These are phyloP conservation scores for Cephaloascus fragrans DNA, from an alignment of 805 yeast genomes.

Conservation along the genomic window DNA sequence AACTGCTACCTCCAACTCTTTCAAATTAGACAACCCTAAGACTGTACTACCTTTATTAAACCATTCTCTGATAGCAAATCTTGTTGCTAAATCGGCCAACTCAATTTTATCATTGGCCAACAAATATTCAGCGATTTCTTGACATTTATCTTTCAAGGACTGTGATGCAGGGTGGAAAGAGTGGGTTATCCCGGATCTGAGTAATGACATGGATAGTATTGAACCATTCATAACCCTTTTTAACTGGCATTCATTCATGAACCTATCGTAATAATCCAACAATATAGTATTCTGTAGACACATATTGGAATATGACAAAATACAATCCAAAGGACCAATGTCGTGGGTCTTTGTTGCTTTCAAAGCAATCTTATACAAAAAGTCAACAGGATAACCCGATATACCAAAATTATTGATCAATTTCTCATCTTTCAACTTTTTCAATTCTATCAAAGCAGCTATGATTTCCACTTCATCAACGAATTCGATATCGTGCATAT, in stretches of 20 bases:
- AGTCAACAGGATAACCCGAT: constrained; percentile 80
- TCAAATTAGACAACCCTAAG: constrained; percentile 60
- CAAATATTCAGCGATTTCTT: constrained; percentile 30
- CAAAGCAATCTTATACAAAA: constrained; percentile 43
- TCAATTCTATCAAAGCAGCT: constrained; percentile 56
- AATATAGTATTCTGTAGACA: constrained; percentile 67
- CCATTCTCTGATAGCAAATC: constrained; percentile 67
- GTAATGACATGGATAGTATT: constrained; percentile 78
- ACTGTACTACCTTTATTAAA: constrained; percentile 51
- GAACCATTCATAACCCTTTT: constrained; percentile 68
- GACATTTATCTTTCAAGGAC: constrained; percentile 45
- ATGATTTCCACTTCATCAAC: constrained; percentile 42
- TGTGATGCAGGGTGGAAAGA: constrained; percentile 73
- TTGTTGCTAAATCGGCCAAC: constrained; percentile 72
- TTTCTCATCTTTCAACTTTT: constrained; percentile 53
- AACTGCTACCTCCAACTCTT: constrained; percentile 58
- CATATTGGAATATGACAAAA: constrained; percentile 72
- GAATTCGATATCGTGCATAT: constrained; percentile 86
- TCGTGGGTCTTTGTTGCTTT: constrained; percentile 20
- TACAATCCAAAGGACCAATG: constrained; percentile 62
- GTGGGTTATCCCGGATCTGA: constrained; percentile 58
- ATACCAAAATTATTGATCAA: constrained; percentile 58
- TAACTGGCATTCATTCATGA: constrained; percentile 45
- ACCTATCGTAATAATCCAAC: constrained; percentile 34
- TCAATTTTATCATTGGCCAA: constrained; percentile 36